Conservation (phyloP, 1,139 yeast species). For the Blastobotrys arbuscula region DNA sequence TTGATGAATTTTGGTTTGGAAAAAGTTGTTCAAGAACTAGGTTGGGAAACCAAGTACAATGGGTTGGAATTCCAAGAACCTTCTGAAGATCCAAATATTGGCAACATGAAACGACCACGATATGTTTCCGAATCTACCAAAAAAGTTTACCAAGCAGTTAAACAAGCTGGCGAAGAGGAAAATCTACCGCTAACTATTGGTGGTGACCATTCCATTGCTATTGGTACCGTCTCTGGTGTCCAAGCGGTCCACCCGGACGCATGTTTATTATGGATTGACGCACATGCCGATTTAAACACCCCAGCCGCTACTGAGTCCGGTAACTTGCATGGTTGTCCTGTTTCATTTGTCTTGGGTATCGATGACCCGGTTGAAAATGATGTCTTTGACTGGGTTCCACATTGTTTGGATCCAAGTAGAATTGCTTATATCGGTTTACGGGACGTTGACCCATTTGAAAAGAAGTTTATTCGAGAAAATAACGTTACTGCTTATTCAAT, state of each 20-base stretch:
- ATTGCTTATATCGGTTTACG: constrained; percentile 92
- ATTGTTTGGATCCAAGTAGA: constrained; percentile 57
- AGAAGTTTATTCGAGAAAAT: constrained; percentile 59
- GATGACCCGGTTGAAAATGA: constrained; percentile 38
- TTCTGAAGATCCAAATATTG: constrained; percentile 34
- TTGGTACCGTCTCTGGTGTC: constrained; percentile 87
- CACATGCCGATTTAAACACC: constrained; percentile 95
- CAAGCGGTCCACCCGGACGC: constrained; percentile 77
- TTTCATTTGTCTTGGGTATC: constrained; percentile 76
- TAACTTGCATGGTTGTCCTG: constrained; percentile 95
- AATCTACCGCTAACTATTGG: constrained; percentile 82
- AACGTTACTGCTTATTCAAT: constrained; percentile 85
- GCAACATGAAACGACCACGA: constrained; percentile 64
- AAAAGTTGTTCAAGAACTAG: constrained; percentile 55
- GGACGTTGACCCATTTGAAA: constrained; percentile 87
- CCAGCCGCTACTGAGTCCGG: constrained; percentile 85
- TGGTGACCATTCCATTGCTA: constrained; percentile 96
- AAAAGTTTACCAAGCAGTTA: constrained; percentile 57
- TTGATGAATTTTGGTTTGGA: constrained; percentile 67
- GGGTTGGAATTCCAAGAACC: constrained; percentile 41
- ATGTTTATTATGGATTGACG: constrained; percentile 93
- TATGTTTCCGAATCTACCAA: constrained; percentile 72
- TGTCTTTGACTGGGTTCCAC: constrained; percentile 65
- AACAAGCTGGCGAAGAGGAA: constrained; percentile 43
- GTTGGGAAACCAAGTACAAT: constrained; percentile 59